Evolutionary conservation across 768 basidiomycete species (phyloP), one percentile per base, ranked within the genome.

Genomic region (Lactarius psammicola): DNA sequence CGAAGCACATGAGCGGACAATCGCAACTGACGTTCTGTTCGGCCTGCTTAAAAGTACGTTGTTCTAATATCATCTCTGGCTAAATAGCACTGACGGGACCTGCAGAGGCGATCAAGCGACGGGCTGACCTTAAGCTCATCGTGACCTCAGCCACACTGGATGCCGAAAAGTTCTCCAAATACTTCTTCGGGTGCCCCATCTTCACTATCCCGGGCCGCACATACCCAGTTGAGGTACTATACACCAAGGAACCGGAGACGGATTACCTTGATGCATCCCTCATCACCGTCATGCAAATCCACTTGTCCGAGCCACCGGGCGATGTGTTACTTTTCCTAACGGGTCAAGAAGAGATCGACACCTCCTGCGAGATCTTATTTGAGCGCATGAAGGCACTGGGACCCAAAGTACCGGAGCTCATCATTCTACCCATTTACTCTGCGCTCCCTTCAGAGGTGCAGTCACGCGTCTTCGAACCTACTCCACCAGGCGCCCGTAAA

Each of bases 191-290:
- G 7, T 98, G 95, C 76, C 96, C 97, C 33, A 98, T 99, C 77
- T 98, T 98, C 83, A 97, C 96, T 42, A 98, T 99, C 69, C 97
- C 97, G n/a, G 97, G 97, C 71, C 89, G 95, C 72, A 95, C 95
- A n/a, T 98, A 93, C 78, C 97, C 97, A 7, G 97, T 98, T 68
- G 97, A 99, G 77, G 84, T 92, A 34, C 80, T 98, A n/a, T 99
- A 98, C 78, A 98, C 96, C 71, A 98, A 98, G 75, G 97, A 99
- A 73, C 97, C 97, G 0, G 97, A 98, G 77, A 84, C 85, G 26
- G 97, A 99, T 77, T 99, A 99, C 77, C 86, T 99, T 63, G 97
- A 98, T 71, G 95, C 96, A 0, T 95, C 95, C 28, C 88, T 99
- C 67, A 98, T 98, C 71, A 98, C 97, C 4, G 91, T 99, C 73